phyloP scores from a whole-genome alignment of 2,329 filamentous ascomycete genomes.

The Elsinoe arachidis region DNA sequence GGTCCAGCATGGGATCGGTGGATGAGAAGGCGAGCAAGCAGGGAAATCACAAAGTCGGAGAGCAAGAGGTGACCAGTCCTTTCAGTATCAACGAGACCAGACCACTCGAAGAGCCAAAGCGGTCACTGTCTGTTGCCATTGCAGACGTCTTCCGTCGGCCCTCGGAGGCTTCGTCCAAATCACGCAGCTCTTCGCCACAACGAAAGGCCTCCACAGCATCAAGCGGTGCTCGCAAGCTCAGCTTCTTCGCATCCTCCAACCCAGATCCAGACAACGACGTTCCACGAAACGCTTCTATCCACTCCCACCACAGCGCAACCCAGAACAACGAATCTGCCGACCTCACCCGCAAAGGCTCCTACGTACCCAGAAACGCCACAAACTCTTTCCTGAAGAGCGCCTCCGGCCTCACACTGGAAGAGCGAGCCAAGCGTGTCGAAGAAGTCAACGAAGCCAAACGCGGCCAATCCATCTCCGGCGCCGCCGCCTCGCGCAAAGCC shows the following conservation, averaged over 20 bases:
- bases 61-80: neutral
- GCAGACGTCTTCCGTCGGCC: conserved; percentile 10
- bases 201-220: conserved; percentile 6
- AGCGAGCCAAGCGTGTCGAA: neutral
- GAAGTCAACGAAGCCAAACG: conserved; percentile 1
- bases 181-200: conserved; percentile 7
- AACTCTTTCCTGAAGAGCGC: conserved; percentile 12
- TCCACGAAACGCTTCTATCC: conserved; percentile 8
- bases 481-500: neutral
- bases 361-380: conserved; percentile 6
- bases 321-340: conserved; percentile 1
- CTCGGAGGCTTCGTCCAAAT: conserved; percentile 2
- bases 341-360: neutral
- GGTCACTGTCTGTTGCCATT: conserved; percentile 5
- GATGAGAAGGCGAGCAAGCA: conserved; percentile 1
- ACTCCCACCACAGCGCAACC: neutral
- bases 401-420: conserved; percentile 1
- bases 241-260: neutral
- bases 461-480: neutral
- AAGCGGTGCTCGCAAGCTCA: neutral
- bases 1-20: neutral
- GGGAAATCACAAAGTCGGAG: neutral
- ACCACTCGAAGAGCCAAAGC: conserved; percentile 8
- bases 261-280: conserved; percentile 9
- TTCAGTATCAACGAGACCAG: conserved; percentile 12